These are phyloP conservation scores for Claviceps sp. DNA, from an alignment of 2,329 filamentous ascomycete genomes.

Conservation along the genomic window DNA sequence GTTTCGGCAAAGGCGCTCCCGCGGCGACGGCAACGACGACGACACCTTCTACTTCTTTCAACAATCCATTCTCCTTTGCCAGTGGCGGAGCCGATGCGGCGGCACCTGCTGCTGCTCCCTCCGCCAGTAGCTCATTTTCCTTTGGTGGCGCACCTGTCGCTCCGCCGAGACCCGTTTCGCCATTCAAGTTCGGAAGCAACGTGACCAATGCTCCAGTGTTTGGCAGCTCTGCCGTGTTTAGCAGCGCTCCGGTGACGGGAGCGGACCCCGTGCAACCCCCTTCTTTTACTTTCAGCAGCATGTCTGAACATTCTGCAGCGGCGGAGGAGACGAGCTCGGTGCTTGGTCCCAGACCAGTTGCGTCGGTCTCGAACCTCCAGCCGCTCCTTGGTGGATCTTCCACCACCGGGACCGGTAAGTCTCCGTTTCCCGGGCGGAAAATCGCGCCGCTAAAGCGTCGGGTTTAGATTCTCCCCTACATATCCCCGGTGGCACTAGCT, in stretches of 20 bases:
- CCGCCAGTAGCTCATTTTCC: constrained; percentile 21
- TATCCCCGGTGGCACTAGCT: constrained; percentile 38
- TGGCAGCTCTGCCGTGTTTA: constrained; percentile 15
- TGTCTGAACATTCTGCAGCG: constrained; percentile 9
- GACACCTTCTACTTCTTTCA: constrained; percentile 18
- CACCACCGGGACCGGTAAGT: constrained; percentile 34
- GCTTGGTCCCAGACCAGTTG: constrained; percentile 22
- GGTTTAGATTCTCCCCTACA: constrained; percentile 40
- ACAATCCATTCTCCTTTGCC: constrained; percentile 26
- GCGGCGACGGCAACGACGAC: constrained; percentile 6
- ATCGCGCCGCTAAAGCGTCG: constrained; percentile 33
- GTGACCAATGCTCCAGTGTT: too few relatives aligned
- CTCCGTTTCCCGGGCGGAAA: constrained; percentile 26
- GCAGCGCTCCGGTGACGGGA: constrained; percentile 11
- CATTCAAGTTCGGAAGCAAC: constrained; percentile 25
- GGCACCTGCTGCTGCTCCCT: constrained; percentile 10
- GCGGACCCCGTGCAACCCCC: constrained; percentile 16
- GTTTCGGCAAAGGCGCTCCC: constrained; percentile 9
- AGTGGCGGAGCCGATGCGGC: constrained; percentile 12
- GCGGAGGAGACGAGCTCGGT: constrained; percentile 15
- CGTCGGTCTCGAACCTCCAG: constrained; percentile 26
- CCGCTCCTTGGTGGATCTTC: constrained; percentile 28
- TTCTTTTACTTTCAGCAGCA: constrained; percentile 25
- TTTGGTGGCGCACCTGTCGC: constrained; percentile 21
- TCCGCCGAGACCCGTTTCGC: constrained; percentile 14